Evolutionary conservation across 2,329 filamentous ascomycete genomes (phyloP).

Genomic region (Zasmidium citrigriseum): DNA sequence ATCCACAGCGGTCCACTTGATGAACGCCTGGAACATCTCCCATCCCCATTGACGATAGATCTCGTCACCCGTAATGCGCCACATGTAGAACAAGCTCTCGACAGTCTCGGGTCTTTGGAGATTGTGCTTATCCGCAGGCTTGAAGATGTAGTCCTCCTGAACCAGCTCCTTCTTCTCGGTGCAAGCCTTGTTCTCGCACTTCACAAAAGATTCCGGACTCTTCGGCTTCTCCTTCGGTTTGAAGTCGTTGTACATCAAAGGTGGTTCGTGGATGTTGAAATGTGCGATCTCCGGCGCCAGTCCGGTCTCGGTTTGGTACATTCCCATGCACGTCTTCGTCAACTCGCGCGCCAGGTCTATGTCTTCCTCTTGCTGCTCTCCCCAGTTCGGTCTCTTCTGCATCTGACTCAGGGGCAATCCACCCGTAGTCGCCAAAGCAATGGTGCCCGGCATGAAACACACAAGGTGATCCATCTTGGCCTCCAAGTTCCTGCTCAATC

Average conservation of each 20-base stretch:
- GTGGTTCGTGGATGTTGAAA: conserved; percentile 74
- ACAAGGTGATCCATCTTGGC: conserved; percentile 98
- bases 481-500: conserved; percentile 65
- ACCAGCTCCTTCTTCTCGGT: conserved; percentile 57
- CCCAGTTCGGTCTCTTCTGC: conserved; percentile 70
- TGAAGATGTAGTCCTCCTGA: conserved; percentile 77
- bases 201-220: conserved; percentile 48
- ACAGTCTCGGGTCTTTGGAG: conserved; percentile 93
- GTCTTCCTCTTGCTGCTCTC: conserved; percentile 76
- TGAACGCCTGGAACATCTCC: conserved; percentile 95
- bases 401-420: conserved; percentile 76
- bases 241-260: conserved; percentile 61
- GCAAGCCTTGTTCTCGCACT: conserved; percentile 30
- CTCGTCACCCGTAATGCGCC: conserved; percentile 88
- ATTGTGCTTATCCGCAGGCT: conserved; percentile 84
- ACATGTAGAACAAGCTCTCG: conserved; percentile 98
- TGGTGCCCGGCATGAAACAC: conserved; percentile 96
- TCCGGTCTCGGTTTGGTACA: conserved; percentile 91
- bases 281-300: conserved; percentile 94
- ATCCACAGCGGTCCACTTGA: conserved; percentile 78
- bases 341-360: conserved; percentile 85
- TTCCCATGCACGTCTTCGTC: conserved; percentile 97
- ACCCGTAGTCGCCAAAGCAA: conserved; percentile 82
- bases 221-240: conserved; percentile 45
- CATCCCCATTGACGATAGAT: conserved; percentile 96